Conservation (phyloP, 2,329 filamentous ascomycete genomes). For the Sclerotinia spermophila region DNA sequence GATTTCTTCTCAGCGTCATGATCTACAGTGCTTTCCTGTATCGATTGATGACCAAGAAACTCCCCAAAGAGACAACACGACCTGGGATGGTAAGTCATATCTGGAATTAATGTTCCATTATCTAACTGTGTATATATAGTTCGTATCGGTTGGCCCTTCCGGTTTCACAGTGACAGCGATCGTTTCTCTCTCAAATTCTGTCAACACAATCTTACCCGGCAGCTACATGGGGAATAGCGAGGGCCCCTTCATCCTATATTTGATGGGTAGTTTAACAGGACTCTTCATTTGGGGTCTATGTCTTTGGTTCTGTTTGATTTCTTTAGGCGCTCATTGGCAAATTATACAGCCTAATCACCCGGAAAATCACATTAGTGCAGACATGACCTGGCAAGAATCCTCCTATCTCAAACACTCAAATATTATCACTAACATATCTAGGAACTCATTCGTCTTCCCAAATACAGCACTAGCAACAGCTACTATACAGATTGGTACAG, state of each 20-base stretch:
- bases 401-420: not conserved
- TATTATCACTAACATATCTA: constrained; percentile 55
- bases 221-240: constrained; percentile 44
- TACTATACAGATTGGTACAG: constrained; percentile 66
- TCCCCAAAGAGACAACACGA: constrained; percentile 70
- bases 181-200: constrained; percentile 38
- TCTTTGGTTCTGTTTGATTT: constrained; percentile 80
- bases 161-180: constrained; percentile 59
- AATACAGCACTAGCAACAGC: constrained; percentile 53
- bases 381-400: constrained; percentile 71
- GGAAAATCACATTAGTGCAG: constrained; percentile 61
- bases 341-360: constrained; percentile 49
- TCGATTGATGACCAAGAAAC: constrained; percentile 81
- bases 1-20: constrained; percentile 63
- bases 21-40: constrained; percentile 83
- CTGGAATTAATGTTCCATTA: not conserved
- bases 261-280: constrained; percentile 57
- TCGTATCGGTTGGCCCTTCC: constrained; percentile 72
- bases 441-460: constrained; percentile 59
- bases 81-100: constrained; percentile 60
- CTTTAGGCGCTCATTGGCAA: constrained; percentile 70
- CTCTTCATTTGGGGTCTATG: constrained; percentile 83
- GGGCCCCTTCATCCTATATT: constrained; percentile 44
- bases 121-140: constrained; percentile 42
- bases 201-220: constrained; percentile 41